phyloP scores from a whole-genome alignment of 495 filamentous ascomycete genomes.

The Delitschia confertaspora region DNA sequence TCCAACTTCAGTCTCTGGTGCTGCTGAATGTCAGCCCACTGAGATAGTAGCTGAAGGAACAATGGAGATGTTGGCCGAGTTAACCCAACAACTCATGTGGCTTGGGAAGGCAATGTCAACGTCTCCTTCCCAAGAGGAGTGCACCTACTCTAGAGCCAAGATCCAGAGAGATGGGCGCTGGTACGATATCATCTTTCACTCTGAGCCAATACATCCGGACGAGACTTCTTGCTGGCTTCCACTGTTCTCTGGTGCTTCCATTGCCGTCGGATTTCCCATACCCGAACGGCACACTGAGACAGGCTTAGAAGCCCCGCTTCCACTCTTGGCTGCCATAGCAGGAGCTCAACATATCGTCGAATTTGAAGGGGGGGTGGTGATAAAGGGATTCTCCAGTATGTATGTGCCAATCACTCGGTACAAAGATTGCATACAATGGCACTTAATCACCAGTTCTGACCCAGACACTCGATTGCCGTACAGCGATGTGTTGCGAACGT shows the following conservation, averaged over 20 bases:
- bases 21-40: too few relatives aligned
- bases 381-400: constrained; percentile 28
- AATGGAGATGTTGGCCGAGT: constrained; percentile 3
- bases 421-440: constrained; percentile 26
- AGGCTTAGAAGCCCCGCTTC: constrained; percentile 24
- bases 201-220: not conserved
- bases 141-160: not conserved
- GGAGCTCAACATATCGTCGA: constrained; percentile 24
- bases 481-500: constrained; percentile 5
- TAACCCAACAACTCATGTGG: constrained; percentile 23
- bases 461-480: constrained; percentile 17
- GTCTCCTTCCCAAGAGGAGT: too few relatives aligned
- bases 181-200: constrained; percentile 3
- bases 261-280: constrained; percentile 24
- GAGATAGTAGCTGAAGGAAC: not conserved
- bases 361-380: constrained; percentile 22
- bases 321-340: constrained; percentile 23
- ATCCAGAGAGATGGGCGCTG: not conserved
- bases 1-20: too few relatives aligned
- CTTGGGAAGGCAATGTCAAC: constrained; percentile 23
- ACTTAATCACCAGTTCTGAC: constrained; percentile 16
- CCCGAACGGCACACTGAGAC: constrained; percentile 12
- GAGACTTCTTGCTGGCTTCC: constrained; percentile 26
- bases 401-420: constrained; percentile 20
- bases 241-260: constrained; percentile 23